phyloP scores from a whole-genome alignment of 2,329 filamentous ascomycete species.

The Graphiopsis chlorocephala region DNA sequence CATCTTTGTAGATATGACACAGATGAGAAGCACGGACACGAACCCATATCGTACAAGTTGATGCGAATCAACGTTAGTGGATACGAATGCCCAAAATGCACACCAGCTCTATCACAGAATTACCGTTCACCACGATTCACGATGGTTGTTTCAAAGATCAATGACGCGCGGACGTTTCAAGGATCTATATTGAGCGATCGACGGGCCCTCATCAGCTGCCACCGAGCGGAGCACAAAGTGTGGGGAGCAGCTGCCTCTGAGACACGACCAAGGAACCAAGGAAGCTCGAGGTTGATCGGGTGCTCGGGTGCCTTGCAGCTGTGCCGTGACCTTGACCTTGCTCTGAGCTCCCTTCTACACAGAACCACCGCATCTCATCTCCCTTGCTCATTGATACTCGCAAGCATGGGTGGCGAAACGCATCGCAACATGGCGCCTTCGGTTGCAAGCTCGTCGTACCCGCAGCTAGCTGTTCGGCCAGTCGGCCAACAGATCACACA shows the following conservation, averaged over 20 bases:
- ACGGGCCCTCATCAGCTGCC: neutral
- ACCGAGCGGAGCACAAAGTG: neutral
- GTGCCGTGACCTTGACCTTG: neutral
- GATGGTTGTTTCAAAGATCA: neutral
- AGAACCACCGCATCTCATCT: neutral
- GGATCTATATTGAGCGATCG: neutral
- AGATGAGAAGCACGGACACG: no score
- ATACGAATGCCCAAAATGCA: neutral
- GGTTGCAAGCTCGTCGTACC: constrained; percentile 40
- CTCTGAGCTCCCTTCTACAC: neutral
- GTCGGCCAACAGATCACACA: constrained; percentile 76
- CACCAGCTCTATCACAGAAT: neutral
- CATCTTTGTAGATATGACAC: no score
- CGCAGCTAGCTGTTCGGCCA: constrained; percentile 50
- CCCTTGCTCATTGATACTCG: neutral
- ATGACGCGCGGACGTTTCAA: neutral
- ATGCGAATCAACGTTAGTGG: neutral
- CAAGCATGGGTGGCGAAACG: constrained; percentile 39
- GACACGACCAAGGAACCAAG: neutral
- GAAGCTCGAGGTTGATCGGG: no score
- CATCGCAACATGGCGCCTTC: constrained; percentile 24
- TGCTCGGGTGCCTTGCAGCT: constrained; percentile 1
- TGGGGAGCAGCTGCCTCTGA: neutral
- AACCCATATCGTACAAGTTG: neutral
- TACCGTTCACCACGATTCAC: neutral